A percentile compares a stretch with the other conserved stretches of the same genome.
Evolutionary conservation across 2,329 filamentous ascomycete genomes (phyloP).

Genomic region (Phyllosticta paracitricarpa): DNA sequence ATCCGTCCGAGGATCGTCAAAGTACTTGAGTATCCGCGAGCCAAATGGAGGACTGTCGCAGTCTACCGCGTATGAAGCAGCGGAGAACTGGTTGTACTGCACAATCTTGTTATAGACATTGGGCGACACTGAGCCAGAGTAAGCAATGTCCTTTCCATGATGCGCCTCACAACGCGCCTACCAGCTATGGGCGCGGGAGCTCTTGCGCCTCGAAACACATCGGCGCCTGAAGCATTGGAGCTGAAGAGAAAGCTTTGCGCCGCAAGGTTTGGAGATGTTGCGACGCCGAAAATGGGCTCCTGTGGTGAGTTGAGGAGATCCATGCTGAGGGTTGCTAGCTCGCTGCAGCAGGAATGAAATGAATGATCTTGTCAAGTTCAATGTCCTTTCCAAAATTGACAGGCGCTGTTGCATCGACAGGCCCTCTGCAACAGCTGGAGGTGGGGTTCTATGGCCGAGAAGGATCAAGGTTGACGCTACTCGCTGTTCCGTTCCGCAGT

Average conservation of each 20-base stretch:
- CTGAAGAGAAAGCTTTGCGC: not conserved
- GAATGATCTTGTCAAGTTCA: not conserved
- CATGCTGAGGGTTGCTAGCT: not conserved
- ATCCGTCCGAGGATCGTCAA: slow-evolving; percentile 1
- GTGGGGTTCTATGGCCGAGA: not conserved
- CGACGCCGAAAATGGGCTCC: not conserved
- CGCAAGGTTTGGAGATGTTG: not conserved
- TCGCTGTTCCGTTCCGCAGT: not conserved
- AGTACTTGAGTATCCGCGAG: not conserved
- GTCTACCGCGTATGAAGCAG: slow-evolving; percentile 4
- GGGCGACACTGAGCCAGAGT: not conserved
- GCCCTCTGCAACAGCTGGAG: not conserved
- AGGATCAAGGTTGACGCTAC: not conserved
- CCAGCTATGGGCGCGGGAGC: not conserved
- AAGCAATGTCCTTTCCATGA: not conserved
- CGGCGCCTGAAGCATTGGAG: not conserved
- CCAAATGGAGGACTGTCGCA: slow-evolving; percentile 3
- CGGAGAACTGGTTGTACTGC: slow-evolving; percentile 3
- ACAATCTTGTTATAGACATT: not conserved
- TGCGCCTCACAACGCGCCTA: not conserved
- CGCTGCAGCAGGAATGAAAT: not conserved
- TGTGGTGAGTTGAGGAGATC: not conserved
- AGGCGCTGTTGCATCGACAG: not conserved
- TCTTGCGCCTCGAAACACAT: not conserved
- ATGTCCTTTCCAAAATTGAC: too few species aligned